Evolutionary conservation across 768 basidiomycete species (phyloP).

Genomic region (Kwoniella botswanensis): DNA sequence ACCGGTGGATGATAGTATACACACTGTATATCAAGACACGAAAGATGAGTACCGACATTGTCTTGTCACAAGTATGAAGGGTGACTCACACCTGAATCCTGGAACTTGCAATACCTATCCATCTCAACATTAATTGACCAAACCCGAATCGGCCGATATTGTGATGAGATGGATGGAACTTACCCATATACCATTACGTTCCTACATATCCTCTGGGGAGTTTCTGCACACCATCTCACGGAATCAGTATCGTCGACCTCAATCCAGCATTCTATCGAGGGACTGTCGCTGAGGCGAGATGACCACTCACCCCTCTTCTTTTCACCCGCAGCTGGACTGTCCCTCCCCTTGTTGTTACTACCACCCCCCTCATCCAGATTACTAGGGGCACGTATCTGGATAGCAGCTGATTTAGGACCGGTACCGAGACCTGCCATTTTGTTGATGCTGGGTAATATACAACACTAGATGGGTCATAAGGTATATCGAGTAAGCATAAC

Average conservation of each 20-base stretch:
- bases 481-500: background rate
- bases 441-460: background rate
- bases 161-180: slow-evolving; percentile 33
- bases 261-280: too few species aligned
- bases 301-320: slow-evolving; percentile 27
- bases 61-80: too few species aligned
- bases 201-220: slow-evolving; percentile 74
- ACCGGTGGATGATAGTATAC: slow-evolving; percentile 51
- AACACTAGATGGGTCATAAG: slow-evolving; percentile 1
- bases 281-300: too few species aligned
- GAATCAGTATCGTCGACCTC: background rate
- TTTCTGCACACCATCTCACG: slow-evolving; percentile 22
- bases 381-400: slow-evolving; percentile 45
- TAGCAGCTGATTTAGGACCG: slow-evolving; percentile 40
- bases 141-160: background rate
- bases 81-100: slow-evolving; percentile 49
- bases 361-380: background rate
- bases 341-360: slow-evolving; percentile 5
- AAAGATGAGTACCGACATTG: background rate
- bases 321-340: slow-evolving; percentile 7
- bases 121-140: background rate
- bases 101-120: slow-evolving; percentile 51
- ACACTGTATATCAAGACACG: slow-evolving; percentile 36
- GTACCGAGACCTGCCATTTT: slow-evolving; percentile 33
- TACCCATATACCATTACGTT: slow-evolving; percentile 92